Evolutionary conservation across 495 filamentous ascomycete genomes (phyloP), one percentile per base, ranked within the genome.

Genomic region (Lophiostoma macrostomum): DNA sequence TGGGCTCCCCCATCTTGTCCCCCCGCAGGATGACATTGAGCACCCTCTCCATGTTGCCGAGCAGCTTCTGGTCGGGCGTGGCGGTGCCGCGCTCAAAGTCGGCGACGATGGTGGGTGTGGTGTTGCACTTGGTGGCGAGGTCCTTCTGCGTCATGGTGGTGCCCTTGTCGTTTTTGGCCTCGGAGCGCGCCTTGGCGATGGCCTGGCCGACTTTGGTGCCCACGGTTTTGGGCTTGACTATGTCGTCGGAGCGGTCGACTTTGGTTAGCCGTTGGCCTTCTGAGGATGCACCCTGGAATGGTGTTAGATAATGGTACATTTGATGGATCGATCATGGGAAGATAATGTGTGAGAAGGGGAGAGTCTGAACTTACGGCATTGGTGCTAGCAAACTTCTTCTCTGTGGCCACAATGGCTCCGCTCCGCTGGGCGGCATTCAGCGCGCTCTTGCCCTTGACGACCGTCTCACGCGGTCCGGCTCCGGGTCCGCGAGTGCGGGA

Each of bases 201-300:
- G 85, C 88, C 51, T 86, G 79, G 55, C 86, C 90, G 54, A 97
- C 89, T 43, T 80, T 75, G 55, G 73, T 69, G 61, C 90, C 88
- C 40, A 96, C 79, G 46, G 89, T 95, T 72, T 90, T 91, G 61
- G 90, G 90, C 75, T 95, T 95, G 70, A 96, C 82, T 74, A 96
- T 95, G 69, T 96, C 93, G 78, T 97, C 94, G 70, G 83, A 81
- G 63, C 93, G 93, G 79, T 97, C 93, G 68, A 99, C 90, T 78
- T 96, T 99, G 36, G 93, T 97, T 44, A 97, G 78, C 67, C 87
- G 90, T 73, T 99, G 93, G 65, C 93, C 93, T 76, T 97, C 91
- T 55, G 77, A 81, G 50, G 73, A 73, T 50, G 76, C 71, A 81
- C 86, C 58, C 51, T 45, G 41, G 4, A 29, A 28, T 14, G 41